Conservation (phyloP, 1,284 basidiomycete species). For the Puccinia triticina region DNA sequence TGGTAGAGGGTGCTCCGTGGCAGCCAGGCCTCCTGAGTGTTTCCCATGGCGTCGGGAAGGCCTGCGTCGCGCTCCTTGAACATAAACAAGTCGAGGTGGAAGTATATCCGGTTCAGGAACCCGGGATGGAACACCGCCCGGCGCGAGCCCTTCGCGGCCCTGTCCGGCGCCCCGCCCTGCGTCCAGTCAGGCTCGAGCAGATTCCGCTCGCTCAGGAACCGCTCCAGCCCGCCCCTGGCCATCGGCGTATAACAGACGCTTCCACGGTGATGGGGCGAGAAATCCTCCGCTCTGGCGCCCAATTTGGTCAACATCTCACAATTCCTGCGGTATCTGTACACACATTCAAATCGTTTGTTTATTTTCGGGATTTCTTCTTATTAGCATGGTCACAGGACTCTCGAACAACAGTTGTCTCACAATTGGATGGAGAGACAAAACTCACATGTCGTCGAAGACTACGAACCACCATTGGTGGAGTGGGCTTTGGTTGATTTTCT, state of each 20-base stretch:
- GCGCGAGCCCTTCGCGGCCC: not conserved
- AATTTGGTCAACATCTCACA: conserved; percentile 66
- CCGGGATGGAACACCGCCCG: conserved; percentile 68
- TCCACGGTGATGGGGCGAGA: conserved; percentile 73
- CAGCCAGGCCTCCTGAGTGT: not conserved
- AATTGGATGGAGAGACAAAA: conserved; percentile 45
- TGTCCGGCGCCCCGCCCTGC: conserved; percentile 62
- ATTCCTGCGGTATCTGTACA: conserved; percentile 67
- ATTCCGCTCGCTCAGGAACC: conserved; percentile 66
- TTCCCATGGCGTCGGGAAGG: not conserved
- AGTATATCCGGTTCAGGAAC: conserved; percentile 74
- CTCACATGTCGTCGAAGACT: conserved; percentile 68
- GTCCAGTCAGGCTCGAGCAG: conserved; percentile 59
- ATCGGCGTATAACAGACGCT: conserved; percentile 77
- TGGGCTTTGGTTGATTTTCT: conserved; percentile 53
- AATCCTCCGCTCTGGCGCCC: conserved; percentile 66
- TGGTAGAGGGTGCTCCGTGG: conserved; percentile 10
- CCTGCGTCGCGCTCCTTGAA: conserved; percentile 62
- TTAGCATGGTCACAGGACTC: conserved; percentile 54
- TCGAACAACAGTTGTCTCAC: conserved; percentile 30
- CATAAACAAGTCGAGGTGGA: conserved; percentile 73
- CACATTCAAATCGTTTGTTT: not conserved
- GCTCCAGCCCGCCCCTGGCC: conserved; percentile 69
- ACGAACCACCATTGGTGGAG: conserved; percentile 73
- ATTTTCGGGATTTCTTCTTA: not conserved